phyloP scores from a whole-genome alignment of 495 filamentous ascomycete genomes.

The Xylaria sp. region DNA sequence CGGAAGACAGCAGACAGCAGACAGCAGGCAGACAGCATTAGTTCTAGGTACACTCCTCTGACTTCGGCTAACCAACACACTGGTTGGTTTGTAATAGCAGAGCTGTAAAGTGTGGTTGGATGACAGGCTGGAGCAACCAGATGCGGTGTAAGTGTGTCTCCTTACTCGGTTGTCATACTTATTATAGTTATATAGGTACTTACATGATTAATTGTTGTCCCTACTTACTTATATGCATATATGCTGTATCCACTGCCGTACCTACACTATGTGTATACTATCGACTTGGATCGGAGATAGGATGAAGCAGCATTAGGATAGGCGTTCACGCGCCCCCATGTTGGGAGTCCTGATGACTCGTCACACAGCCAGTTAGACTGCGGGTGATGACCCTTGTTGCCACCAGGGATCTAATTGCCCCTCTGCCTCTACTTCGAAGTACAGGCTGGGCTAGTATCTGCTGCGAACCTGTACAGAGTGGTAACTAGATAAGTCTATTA shows the following conservation, averaged over 20 bases:
- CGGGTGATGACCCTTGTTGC: constrained; percentile 19
- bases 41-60: not conserved
- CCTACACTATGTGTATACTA: not conserved
- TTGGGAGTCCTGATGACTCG: constrained; percentile 11
- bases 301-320: constrained; percentile 5
- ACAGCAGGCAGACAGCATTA: too few relatives aligned
- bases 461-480: not conserved
- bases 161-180: not conserved
- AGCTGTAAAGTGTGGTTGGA: not conserved
- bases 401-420: constrained; percentile 9
- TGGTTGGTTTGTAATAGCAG: not conserved
- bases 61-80: not conserved
- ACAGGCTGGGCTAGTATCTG: not conserved
- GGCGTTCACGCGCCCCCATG: not conserved
- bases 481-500: constrained; percentile 14
- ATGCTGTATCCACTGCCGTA: not conserved
- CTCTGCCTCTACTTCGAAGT: not conserved
- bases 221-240: not conserved
- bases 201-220: not conserved
- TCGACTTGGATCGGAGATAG: constrained; percentile 21
- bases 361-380: constrained; percentile 12
- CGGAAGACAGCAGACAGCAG: too few relatives aligned
- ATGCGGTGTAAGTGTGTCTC: not conserved
- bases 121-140: not conserved
- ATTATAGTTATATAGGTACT: not conserved